Conservation (phyloP, 140 eudicot species). For the Flaveria floridana region DNA sequence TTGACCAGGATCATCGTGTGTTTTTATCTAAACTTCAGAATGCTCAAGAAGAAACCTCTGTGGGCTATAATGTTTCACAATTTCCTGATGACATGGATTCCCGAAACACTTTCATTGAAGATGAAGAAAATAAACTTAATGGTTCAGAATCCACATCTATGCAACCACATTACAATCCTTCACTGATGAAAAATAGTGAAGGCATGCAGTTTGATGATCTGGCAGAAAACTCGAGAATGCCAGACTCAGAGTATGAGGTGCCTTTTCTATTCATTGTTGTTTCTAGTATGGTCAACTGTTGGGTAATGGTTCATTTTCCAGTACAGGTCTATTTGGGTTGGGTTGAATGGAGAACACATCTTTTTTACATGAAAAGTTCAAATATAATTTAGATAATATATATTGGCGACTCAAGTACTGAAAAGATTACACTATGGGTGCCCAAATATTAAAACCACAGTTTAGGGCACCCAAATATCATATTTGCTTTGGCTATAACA, state of each 20-base stretch:
- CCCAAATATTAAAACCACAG: not conserved
- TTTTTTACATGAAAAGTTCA: not conserved
- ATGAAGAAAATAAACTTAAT: too few relatives aligned
- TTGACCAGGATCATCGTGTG: too few relatives aligned
- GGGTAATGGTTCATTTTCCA: not conserved
- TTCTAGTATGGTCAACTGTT: not conserved
- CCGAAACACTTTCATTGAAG: too few relatives aligned
- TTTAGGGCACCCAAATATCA: not conserved
- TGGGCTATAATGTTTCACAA: slow-evolving; percentile 45
- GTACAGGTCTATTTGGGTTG: not conserved
- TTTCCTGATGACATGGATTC: not conserved
- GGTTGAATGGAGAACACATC: not conserved
- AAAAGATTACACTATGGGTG: not conserved
- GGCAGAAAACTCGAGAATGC: too few relatives aligned
- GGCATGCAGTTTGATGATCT: slow-evolving; percentile 52
- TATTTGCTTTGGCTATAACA: not conserved
- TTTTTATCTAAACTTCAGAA: too few relatives aligned
- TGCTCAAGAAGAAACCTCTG: too few relatives aligned
- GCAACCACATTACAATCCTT: too few relatives aligned
- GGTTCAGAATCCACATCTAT: too few relatives aligned
- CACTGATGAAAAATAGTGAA: too few relatives aligned
- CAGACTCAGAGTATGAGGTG: slow-evolving; percentile 79
- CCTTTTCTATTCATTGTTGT: not conserved
- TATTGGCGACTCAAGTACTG: not conserved
- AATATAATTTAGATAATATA: not conserved